Evolutionary conservation across 2,329 filamentous ascomycete genomes (phyloP).

Genomic region (Thelonectria rubi): DNA sequence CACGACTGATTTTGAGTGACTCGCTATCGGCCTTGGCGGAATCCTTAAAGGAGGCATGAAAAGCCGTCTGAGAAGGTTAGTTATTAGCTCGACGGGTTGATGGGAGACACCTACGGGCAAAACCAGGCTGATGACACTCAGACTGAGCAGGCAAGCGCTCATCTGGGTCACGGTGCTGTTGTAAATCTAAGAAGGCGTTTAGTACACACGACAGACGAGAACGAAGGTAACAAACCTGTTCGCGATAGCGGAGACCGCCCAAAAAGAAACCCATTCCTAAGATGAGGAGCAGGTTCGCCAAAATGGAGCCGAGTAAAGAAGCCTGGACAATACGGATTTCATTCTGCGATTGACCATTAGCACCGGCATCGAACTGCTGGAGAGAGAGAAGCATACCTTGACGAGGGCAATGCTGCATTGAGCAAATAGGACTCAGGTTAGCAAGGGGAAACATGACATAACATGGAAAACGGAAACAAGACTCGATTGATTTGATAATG

Average conservation of each 20-base stretch:
- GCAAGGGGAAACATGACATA: conserved; percentile 17
- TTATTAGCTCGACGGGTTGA: conserved; percentile 44
- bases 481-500: conserved; percentile 29
- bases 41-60: conserved; percentile 85
- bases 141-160: conserved; percentile 90
- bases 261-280: conserved; percentile 91
- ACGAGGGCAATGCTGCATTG: conserved; percentile 74
- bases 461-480: conserved; percentile 29
- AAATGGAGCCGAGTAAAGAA: conserved; percentile 86
- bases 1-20: conserved; percentile 86
- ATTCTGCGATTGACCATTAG: conserved; percentile 54
- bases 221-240: conserved; percentile 66
- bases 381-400: conserved; percentile 56
- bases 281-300: conserved; percentile 88
- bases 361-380: not conserved
- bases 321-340: conserved; percentile 93
- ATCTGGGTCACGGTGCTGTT: conserved; percentile 96
- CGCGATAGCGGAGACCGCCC: conserved; percentile 84
- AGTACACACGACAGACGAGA: not conserved
- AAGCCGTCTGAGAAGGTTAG: conserved; percentile 71
- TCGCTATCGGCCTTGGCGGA: conserved; percentile 68
- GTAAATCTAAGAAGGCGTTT: conserved; percentile 69
- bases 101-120: conserved; percentile 69
- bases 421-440: conserved; percentile 28
- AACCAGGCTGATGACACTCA: conserved; percentile 89